Percentiles rank a stretch among this genome's conserved stretches.
These are phyloP conservation scores for Podospora pseudoanserina DNA, from an alignment of 495 filamentous ascomycete species.

Conservation along the genomic window DNA sequence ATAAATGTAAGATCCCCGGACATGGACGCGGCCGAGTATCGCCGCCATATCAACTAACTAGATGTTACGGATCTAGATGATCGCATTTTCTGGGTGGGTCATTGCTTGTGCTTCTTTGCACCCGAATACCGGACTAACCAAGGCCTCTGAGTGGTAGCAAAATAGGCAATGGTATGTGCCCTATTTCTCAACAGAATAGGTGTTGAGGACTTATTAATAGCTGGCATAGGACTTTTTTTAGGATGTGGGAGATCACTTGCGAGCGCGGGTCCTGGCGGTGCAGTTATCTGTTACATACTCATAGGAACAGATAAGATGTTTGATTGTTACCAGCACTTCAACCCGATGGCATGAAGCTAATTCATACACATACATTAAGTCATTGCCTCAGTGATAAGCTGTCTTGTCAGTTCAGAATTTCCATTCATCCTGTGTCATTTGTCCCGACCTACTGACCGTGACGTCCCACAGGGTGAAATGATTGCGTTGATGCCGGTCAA, in stretches of 20 bases:
- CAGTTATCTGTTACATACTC: conserved; percentile 40
- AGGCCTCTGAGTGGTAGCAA: conserved; percentile 8
- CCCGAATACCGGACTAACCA: not conserved
- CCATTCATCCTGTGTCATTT: too few relatives aligned
- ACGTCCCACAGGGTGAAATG: conserved; percentile 40
- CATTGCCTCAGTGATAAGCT: conserved; percentile 49
- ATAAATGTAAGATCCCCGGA: conserved; percentile 23
- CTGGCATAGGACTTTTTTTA: conserved; percentile 30
- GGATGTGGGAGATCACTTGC: conserved; percentile 36
- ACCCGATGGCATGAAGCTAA: not conserved
- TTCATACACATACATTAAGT: conserved; percentile 17
- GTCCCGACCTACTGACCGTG: too few relatives aligned
- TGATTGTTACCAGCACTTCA: not conserved
- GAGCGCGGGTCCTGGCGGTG: conserved; percentile 36
- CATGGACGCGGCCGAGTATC: too few relatives aligned
- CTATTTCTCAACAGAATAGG: not conserved
- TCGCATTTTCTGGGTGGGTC: conserved; percentile 40
- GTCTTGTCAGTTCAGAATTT: conserved; percentile 18
- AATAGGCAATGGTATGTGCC: conserved; percentile 29
- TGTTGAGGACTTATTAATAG: not conserved
- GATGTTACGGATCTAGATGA: conserved; percentile 23
- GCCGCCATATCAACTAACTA: not conserved
- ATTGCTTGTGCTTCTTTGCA: not conserved
- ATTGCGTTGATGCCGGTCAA: conserved; percentile 50
- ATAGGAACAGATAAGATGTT: conserved; percentile 32